These are phyloP conservation scores for Hortiboletus rubellus DNA, from an alignment of 1,284 basidiomycete genomes.

Conservation along the genomic window DNA sequence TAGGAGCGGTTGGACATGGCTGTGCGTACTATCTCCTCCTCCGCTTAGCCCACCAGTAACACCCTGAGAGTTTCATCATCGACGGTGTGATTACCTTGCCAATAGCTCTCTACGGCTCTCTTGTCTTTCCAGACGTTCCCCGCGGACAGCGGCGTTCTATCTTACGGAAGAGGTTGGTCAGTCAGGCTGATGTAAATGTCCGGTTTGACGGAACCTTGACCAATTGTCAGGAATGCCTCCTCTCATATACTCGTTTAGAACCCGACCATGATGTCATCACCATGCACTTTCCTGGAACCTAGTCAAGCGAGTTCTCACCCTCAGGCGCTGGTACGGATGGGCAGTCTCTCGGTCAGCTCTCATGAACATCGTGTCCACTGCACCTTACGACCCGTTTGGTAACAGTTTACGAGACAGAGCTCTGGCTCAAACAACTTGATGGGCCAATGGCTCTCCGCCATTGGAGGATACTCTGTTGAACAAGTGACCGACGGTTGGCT, in stretches of 20 bases:
- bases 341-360: slow-evolving; percentile 51
- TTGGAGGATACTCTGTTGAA: slow-evolving; percentile 60
- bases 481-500: slow-evolving; percentile 38
- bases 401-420: slow-evolving; percentile 64
- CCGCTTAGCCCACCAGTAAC: not conserved
- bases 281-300: slow-evolving; percentile 51
- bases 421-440: slow-evolving; percentile 74
- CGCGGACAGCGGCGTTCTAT: slow-evolving; percentile 61
- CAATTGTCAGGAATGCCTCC: slow-evolving; percentile 47
- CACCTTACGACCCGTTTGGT: not conserved
- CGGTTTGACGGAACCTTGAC: not conserved
- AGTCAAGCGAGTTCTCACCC: slow-evolving; percentile 52
- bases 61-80: slow-evolving; percentile 58
- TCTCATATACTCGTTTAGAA: slow-evolving; percentile 52
- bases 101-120: slow-evolving; percentile 70
- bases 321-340: slow-evolving; percentile 75
- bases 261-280: slow-evolving; percentile 40
- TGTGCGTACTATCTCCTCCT: slow-evolving; percentile 42
- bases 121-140: slow-evolving; percentile 56
- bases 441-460: slow-evolving; percentile 72
- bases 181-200: not conserved
- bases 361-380: not conserved
- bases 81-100: slow-evolving; percentile 74
- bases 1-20: slow-evolving; percentile 35
- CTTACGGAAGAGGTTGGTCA: slow-evolving; percentile 53